A percentile compares a stretch with the other conserved stretches of the same genome.
Evolutionary conservation across 805 yeast species (phyloP).

Genomic region (Gaillardinia entomophila): DNA sequence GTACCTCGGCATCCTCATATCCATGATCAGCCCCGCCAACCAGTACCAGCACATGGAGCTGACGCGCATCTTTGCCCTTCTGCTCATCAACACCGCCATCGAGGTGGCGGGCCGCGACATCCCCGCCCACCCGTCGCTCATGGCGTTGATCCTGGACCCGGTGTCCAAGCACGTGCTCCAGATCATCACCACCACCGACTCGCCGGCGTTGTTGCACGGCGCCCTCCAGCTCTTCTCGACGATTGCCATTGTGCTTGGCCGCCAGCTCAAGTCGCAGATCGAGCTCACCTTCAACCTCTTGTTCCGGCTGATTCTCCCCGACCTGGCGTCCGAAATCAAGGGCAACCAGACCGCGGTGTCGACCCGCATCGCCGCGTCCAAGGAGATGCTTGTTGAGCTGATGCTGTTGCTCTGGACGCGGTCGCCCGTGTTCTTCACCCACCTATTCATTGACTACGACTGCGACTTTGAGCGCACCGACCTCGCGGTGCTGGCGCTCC

Average conservation of each 20-base stretch:
- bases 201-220: conserved; percentile 65
- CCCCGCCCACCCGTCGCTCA: conserved; percentile 54
- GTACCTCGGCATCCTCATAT: conserved; percentile 66
- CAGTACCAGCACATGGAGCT: conserved; percentile 83
- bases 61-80: conserved; percentile 76
- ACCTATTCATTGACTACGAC: conserved; percentile 76
- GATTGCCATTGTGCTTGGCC: conserved; percentile 60
- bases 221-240: conserved; percentile 74
- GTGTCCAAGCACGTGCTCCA: conserved; percentile 83
- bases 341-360: conserved; percentile 7
- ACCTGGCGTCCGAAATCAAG: conserved; percentile 5
- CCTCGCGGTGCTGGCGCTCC: conserved; percentile 59
- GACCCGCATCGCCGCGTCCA: conserved; percentile 38
- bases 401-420: conserved; percentile 78
- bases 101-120: conserved; percentile 73
- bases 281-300: conserved; percentile 66
- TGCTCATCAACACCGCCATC: conserved; percentile 68
- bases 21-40: conserved; percentile 76
- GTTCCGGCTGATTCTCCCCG: conserved; percentile 51
- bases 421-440: conserved; percentile 70
- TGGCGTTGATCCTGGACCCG: conserved; percentile 67
- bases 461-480: conserved; percentile 87
- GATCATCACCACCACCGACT: conserved; percentile 68
- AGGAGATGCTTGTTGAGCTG: conserved; percentile 82
- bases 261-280: conserved; percentile 68